Percentiles rank a stretch among this genome's conserved stretches.
Evolutionary conservation across 306 rosid species (phyloP).

Genomic region (Inga oerstediana): DNA sequence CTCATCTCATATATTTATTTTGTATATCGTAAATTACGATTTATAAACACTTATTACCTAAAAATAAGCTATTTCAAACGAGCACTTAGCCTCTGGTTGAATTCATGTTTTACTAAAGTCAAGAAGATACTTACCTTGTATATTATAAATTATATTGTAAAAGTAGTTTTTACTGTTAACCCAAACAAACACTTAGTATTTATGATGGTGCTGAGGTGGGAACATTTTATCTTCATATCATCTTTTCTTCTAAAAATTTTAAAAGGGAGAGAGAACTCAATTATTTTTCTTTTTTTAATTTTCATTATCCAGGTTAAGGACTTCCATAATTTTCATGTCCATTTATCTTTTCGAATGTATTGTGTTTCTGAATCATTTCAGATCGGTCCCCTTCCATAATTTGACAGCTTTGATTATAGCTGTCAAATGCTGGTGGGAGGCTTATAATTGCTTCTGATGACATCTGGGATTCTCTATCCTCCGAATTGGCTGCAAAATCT

Average conservation of each 20-base stretch:
- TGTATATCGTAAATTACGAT: too few species aligned
- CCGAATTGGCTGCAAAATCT: slow-evolving; percentile 65
- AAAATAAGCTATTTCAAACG: too few species aligned
- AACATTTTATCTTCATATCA: slow-evolving; percentile 9
- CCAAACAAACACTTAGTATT: slow-evolving; percentile 51
- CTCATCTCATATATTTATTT: too few species aligned
- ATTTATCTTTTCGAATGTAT: slow-evolving; percentile 20
- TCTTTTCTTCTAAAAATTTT: background rate
- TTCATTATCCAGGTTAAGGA: slow-evolving; percentile 14
- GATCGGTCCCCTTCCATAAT: slow-evolving; percentile 99
- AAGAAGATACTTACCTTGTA: too few species aligned
- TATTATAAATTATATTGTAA: too few species aligned
- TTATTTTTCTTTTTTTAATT: background rate
- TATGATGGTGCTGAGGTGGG: slow-evolving; percentile 90
- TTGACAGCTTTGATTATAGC: slow-evolving; percentile 40
- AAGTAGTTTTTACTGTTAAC: too few species aligned
- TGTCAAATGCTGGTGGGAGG: slow-evolving; percentile 71
- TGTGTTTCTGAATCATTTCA: slow-evolving; percentile 47
- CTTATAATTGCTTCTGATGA: slow-evolving; percentile 74
- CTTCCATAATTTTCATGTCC: slow-evolving; percentile 9
- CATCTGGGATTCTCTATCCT: slow-evolving; percentile 77
- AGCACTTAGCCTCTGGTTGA: too few species aligned
- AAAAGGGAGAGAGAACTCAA: background rate
- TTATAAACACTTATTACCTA: too few species aligned
- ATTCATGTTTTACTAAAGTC: too few species aligned